A percentile compares a stretch with the other conserved stretches of the same genome.
These are phyloP conservation scores for Ceratobasidium sp. DNA, from an alignment of 1,284 basidiomycete species.

Conservation along the genomic window DNA sequence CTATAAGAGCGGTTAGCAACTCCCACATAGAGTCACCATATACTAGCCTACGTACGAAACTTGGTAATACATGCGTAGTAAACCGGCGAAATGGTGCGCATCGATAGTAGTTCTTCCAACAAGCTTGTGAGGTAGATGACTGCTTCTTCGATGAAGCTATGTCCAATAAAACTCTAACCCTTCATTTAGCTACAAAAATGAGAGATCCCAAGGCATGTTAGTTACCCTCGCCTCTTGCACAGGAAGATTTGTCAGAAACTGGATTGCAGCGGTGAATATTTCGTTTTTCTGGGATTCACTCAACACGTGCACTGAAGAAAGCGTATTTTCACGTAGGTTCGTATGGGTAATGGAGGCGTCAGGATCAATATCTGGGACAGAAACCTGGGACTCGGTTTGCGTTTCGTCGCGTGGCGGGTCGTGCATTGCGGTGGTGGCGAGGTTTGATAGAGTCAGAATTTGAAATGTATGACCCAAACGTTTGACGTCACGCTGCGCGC, in stretches of 20 bases:
- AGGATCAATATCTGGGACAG: too few species aligned
- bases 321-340: too few species aligned
- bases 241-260: neutral
- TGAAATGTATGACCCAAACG: neutral
- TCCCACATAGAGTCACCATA: neutral
- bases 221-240: slow-evolving; percentile 3
- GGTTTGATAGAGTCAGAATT: neutral
- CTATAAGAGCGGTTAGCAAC: neutral
- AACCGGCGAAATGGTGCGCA: neutral
- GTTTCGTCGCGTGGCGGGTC: slow-evolving; percentile 5
- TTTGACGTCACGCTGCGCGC: slow-evolving; percentile 35
- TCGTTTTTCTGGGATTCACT: neutral
- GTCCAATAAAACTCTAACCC: neutral
- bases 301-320: neutral
- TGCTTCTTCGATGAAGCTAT: slow-evolving; percentile 17
- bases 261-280: neutral
- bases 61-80: neutral
- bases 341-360: too few species aligned
- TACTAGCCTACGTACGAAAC: neutral
- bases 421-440: slow-evolving; percentile 12
- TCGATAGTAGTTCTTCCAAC: neutral
- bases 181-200: too few species aligned
- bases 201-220: neutral
- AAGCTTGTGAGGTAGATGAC: slow-evolving; percentile 18
- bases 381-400: slow-evolving; percentile 18